Evolutionary conservation across 2,329 filamentous ascomycete species (phyloP).

Genomic region (Pestalotiopsis sp.): DNA sequence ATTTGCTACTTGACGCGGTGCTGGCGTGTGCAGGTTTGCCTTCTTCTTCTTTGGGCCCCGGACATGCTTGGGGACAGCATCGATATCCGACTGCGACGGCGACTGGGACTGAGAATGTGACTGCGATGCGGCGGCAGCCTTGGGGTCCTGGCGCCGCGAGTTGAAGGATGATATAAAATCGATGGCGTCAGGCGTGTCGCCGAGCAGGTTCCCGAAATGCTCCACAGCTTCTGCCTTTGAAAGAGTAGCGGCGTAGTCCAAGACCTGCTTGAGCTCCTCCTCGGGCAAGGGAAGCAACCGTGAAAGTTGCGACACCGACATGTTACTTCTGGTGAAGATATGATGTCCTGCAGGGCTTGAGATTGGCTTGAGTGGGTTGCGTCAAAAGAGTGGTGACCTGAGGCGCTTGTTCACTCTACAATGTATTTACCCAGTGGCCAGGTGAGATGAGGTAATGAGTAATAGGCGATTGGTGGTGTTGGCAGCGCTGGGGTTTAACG

Average conservation of each 20-base stretch:
- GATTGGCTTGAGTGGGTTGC: not conserved
- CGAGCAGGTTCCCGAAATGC: constrained; percentile 85
- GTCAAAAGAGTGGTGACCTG: not conserved
- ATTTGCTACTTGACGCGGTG: constrained; percentile 64
- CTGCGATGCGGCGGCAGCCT: constrained; percentile 21
- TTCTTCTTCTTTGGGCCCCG: constrained; percentile 61
- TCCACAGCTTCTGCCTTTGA: constrained; percentile 77
- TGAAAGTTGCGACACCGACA: constrained; percentile 70
- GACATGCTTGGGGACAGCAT: constrained; percentile 50
- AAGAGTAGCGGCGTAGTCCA: constrained; percentile 78
- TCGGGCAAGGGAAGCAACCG: constrained; percentile 84
- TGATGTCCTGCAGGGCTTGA: not conserved
- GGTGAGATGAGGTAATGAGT: not conserved
- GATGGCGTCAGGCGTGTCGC: constrained; percentile 75
- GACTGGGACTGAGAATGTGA: constrained; percentile 23
- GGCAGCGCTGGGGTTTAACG: not conserved
- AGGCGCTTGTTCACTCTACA: not conserved
- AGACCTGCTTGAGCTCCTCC: constrained; percentile 78
- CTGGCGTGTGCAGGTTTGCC: constrained; percentile 62
- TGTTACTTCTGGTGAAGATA: constrained; percentile 25
- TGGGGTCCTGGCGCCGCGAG: constrained; percentile 54
- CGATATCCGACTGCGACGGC: constrained; percentile 27
- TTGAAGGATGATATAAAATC: constrained; percentile 86
- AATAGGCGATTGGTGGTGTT: not conserved
- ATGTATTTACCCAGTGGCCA: not conserved